A percentile compares a stretch with the other conserved stretches of the same genome.
phyloP scores from a whole-genome alignment of 345 rosid genomes.

The Lepidium aucheri region DNA sequence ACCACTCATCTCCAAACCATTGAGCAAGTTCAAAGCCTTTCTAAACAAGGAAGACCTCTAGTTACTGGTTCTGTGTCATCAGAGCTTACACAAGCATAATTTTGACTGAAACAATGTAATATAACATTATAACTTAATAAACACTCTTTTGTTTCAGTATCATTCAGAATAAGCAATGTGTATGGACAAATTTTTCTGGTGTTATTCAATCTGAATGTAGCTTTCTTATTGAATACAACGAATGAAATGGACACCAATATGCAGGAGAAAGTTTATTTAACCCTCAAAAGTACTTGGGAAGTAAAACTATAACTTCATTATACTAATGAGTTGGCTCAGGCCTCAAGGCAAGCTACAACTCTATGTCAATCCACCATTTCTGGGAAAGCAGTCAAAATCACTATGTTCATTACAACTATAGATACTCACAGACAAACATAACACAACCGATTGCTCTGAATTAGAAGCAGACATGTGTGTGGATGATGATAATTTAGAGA shows the following conservation, averaged over 20 bases:
- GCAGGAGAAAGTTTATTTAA: background rate
- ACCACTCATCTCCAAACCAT: slow-evolving; percentile 34
- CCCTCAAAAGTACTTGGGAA: background rate
- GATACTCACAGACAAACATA: background rate
- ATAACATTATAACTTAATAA: slow-evolving; percentile 6
- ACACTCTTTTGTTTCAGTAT: background rate
- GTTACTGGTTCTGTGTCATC: background rate
- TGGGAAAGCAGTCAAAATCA: background rate
- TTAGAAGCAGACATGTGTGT: background rate
- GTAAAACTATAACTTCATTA: background rate
- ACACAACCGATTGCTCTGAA: background rate
- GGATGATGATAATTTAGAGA: background rate
- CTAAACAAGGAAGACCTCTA: slow-evolving; percentile 26
- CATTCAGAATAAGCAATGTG: background rate
- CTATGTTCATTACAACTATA: background rate
- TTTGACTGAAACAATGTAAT: slow-evolving; percentile 6
- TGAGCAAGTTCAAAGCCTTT: slow-evolving; percentile 41
- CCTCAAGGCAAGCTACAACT: background rate
- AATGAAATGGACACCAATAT: background rate
- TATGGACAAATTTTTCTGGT: background rate
- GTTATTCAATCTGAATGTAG: background rate
- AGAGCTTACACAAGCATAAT: background rate
- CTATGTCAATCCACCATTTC: background rate
- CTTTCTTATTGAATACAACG: background rate
- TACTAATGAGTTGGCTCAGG: background rate